Base-by-base conservation (phyloP, 495 filamentous ascomycete genomes). In the Penicillium bialowiezense region DNA sequence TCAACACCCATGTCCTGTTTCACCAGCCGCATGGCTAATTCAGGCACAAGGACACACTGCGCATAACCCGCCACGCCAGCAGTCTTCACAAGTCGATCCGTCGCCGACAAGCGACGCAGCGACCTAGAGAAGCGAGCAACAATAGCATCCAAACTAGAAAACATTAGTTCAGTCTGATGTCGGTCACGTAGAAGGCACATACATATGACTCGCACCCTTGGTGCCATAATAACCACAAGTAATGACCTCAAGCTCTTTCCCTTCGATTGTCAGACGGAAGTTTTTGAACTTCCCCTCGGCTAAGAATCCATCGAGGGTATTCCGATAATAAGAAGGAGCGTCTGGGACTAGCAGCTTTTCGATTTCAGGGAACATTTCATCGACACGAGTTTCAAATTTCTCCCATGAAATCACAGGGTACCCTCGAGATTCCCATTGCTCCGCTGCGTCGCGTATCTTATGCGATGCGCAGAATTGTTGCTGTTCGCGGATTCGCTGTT, bases 221-320 rank as follows among this genome's bases (percentile, higher is more conserved):
- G 85, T 78, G 1, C 93, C 93, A 64, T 97, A 98, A 62, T 97
- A 98, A 0, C 93, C 93, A 21, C 84, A 83, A 3, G 69, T 80
- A 35, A 80, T 73, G 6, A 46, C 65, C 51, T 73, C 73, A 32
- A 72, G 42, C 3, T 61, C 62, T 44, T 73, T 64, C 20, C 59
- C 61, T 36, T 51, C 39, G 19, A 75, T 34, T 3, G 71, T 80
- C 51, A 82, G 75, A 29, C 79, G 66, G 38, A 85, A 66, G 15
- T 80, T 83, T 48, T 80, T 80, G 48, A 83, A 81, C 52, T 80
- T 74, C 5, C 87, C 84, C 3, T 70, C 64, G 31, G 79, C 77
- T 39, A 90, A 63, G 2, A 62, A 78, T n/a, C 76, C 68, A 14
- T 76, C 75, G 29, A 91, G 73, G 2, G 75, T 61, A 13, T 82